These are phyloP conservation scores for Geotrichum histeridarum DNA, from an alignment of 1,139 yeast species.

Conservation along the genomic window DNA sequence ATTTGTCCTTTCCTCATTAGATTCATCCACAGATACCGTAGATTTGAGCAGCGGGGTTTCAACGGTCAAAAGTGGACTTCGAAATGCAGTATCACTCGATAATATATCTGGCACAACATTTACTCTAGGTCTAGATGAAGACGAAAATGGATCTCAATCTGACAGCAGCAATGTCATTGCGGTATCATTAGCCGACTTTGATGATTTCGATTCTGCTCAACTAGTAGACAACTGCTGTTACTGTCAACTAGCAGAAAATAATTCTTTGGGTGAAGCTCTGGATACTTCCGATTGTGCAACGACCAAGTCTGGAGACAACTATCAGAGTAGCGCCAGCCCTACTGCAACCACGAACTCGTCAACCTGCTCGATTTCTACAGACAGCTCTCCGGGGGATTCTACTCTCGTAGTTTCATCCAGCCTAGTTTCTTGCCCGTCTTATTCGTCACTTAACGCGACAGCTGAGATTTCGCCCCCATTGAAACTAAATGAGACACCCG, in stretches of 20 bases:
- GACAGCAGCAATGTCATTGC: not conserved
- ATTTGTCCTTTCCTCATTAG: not conserved
- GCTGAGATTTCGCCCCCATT: conserved; percentile 1
- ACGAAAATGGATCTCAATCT: not conserved
- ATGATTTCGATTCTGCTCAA: not conserved
- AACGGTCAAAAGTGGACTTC: not conserved
- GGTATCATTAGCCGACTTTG: not conserved
- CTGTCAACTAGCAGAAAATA: not conserved
- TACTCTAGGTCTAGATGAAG: not conserved
- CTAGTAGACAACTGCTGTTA: not conserved
- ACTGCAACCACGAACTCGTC: not conserved
- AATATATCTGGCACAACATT: not conserved
- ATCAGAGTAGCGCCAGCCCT: not conserved
- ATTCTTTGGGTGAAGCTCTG: not conserved
- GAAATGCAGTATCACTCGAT: not conserved
- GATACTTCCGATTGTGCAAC: not conserved
- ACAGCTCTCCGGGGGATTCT: not conserved
- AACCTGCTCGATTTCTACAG: not conserved
- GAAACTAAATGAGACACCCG: not conserved
- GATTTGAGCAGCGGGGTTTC: not conserved
- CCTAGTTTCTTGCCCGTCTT: not conserved
- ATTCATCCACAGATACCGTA: not conserved
- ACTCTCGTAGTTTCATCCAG: not conserved
- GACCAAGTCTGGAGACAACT: not conserved
- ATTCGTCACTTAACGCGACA: conserved; percentile 8